A percentile compares a stretch with the other conserved stretches of the same genome.
These are phyloP conservation scores for Chlorophyllum brunneum DNA, from an alignment of 768 basidiomycete species.

Conservation along the genomic window DNA sequence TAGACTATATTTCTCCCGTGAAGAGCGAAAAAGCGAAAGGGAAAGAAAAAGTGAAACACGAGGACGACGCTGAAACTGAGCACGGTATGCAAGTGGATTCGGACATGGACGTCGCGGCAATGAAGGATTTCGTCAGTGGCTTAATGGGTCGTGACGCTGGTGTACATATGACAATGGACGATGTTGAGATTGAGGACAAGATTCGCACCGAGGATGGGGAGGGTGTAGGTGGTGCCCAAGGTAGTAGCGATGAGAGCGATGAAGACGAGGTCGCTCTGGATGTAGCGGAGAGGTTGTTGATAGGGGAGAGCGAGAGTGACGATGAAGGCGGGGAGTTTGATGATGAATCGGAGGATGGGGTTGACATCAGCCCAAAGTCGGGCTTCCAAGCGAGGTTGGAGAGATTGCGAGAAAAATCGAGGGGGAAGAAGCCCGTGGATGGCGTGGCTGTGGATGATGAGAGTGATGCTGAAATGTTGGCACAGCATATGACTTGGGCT, in stretches of 20 bases:
- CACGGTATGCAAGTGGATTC: slow-evolving; percentile 67
- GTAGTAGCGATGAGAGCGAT: slow-evolving; percentile 21
- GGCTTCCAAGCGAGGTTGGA: slow-evolving; percentile 46
- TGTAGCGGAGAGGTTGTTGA: slow-evolving; percentile 43
- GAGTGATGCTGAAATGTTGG: slow-evolving; percentile 27
- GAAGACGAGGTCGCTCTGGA: slow-evolving; percentile 30
- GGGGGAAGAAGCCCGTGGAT: slow-evolving; percentile 21
- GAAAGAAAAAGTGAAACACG: slow-evolving; percentile 18
- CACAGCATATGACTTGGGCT: slow-evolving; percentile 31
- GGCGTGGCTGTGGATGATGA: slow-evolving; percentile 20
- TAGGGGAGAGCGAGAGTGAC: slow-evolving; percentile 26
- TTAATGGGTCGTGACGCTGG: slow-evolving; percentile 42
- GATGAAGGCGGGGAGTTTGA: slow-evolving; percentile 34
- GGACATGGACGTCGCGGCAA: slow-evolving; percentile 41
- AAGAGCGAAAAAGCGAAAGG: slow-evolving; percentile 17
- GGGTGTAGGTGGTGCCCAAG: slow-evolving; percentile 23
- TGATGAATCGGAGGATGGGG: slow-evolving; percentile 30
- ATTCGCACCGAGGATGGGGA: slow-evolving; percentile 49
- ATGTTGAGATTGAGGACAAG: slow-evolving; percentile 51
- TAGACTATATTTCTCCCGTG: slow-evolving; percentile 19
- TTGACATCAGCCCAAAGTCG: slow-evolving; percentile 33
- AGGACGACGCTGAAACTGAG: slow-evolving; percentile 16
- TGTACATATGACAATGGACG: slow-evolving; percentile 57
- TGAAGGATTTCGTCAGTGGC: slow-evolving; percentile 51
- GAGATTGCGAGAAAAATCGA: slow-evolving; percentile 29